phyloP scores from a whole-genome alignment of 495 filamentous ascomycete species.

The Tetracladium marchalianum region DNA sequence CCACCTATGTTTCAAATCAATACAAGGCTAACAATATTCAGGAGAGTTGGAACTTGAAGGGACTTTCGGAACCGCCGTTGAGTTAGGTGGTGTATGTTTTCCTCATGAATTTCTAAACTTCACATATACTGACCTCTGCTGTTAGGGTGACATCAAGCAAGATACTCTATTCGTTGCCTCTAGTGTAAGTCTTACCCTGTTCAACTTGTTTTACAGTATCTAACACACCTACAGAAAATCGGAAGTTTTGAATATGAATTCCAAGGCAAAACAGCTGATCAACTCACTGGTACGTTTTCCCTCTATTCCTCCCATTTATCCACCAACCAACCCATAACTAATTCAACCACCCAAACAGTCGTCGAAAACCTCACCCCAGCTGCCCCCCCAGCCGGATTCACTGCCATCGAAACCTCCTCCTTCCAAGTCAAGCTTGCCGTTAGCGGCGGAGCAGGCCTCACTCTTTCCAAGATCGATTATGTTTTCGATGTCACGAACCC shows the following conservation, averaged over 20 bases:
- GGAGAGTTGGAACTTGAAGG: background rate
- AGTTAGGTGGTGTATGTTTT: background rate
- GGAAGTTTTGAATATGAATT: too few relatives aligned
- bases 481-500: slow-evolving; percentile 23
- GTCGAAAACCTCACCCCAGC: slow-evolving; percentile 26
- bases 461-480: slow-evolving; percentile 31
- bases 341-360: slow-evolving; percentile 20
- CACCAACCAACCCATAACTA: too few relatives aligned
- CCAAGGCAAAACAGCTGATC: too few relatives aligned
- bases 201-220: too few relatives aligned
- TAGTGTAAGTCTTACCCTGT: too few relatives aligned
- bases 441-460: slow-evolving; percentile 21
- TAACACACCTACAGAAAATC: too few relatives aligned
- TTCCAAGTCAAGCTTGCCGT: slow-evolving; percentile 23
- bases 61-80: background rate
- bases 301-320: too few relatives aligned
- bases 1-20: background rate
- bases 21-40: background rate
- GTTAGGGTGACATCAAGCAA: too few relatives aligned
- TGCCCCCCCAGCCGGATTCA: slow-evolving; percentile 24
- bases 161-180: too few relatives aligned
- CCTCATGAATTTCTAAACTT: too few relatives aligned
- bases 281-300: too few relatives aligned
- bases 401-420: slow-evolving; percentile 24
- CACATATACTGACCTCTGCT: too few relatives aligned